Base-by-base conservation (phyloP, 1,284 basidiomycete genomes). In the Ganoderma multipileum region DNA sequence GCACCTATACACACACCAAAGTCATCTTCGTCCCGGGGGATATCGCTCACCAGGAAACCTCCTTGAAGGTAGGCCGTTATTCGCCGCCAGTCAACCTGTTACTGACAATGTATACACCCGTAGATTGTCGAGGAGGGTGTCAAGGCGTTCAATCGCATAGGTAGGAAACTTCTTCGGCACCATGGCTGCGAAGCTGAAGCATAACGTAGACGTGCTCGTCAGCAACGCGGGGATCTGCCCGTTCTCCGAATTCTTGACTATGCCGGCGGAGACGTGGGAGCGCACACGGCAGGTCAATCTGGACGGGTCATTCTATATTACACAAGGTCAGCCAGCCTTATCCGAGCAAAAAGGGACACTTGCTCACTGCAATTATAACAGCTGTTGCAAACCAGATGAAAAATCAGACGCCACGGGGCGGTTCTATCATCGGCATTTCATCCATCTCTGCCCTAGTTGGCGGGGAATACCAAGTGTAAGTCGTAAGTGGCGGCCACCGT, bases 171-270 rank as follows among this genome's bases (percentile, higher is more conserved):
- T 20, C 18, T 23, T 20, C 38, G 14, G 4, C 6, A 9, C 23
- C 3, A 9, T 18, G 8, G 8, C 20, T 39, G 20, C 8, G 42
- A 4, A 11, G 28, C 30, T 36, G 50, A 28, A 14, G 2, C 20
- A 28, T 11, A 66, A 33, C 23, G 30, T 44, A 83, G 83, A 89
- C 75, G 85, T 87, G 4, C 83, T 88, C 20, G 83, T 88, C 73
- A 91, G 90, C 72, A 94, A 94, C 79, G 92, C 92, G 26, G 92
- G 93, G 12, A 94, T 94, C 69, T 95, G 94, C 76, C 92, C 92
- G 0, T 94, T 95, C 79, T 87, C 91, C 67, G 87, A 92, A 55
- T 94, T 95, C 78, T 82, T 95, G 73, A 88, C 87, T n/a, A 91
- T 94, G 87, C 88, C 91, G 4, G 84, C 88, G 67, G 82, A 86